phyloP scores from a whole-genome alignment of 2,329 filamentous ascomycete species.

The Botryotinia convoluta region DNA sequence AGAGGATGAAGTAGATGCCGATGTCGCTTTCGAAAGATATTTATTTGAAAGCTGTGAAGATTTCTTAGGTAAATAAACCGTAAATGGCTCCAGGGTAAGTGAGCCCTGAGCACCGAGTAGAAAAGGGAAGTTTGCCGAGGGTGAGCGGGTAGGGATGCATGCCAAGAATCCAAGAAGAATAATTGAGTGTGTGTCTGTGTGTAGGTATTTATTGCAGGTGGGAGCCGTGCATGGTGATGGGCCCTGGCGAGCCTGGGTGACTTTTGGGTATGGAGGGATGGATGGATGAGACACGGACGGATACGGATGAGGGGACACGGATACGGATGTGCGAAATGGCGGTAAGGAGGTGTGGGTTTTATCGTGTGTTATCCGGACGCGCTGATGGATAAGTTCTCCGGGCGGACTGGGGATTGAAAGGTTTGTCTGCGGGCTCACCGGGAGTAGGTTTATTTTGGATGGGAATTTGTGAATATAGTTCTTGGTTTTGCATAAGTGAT shows the following conservation, averaged over 20 bases:
- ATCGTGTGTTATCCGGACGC: neutral
- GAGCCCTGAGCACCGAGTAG: too few relatives aligned
- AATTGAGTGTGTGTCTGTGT: neutral
- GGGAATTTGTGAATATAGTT: neutral
- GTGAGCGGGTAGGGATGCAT: neutral
- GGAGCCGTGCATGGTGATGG: neutral
- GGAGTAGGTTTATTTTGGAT: neutral
- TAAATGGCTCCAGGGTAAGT: too few relatives aligned
- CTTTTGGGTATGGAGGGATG: neutral
- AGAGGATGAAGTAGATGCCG: too few relatives aligned
- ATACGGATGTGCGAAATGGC: neutral
- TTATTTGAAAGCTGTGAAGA: too few relatives aligned
- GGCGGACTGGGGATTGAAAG: too few relatives aligned
- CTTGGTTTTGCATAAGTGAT: neutral
- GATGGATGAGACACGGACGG: neutral
- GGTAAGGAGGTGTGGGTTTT: neutral
- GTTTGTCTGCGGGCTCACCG: neutral
- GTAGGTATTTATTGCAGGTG: neutral
- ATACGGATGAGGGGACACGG: neutral
- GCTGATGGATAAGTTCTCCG: neutral
- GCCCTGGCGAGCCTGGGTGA: neutral
- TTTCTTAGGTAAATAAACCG: too few relatives aligned
- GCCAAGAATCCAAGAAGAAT: neutral
- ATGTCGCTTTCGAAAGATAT: too few relatives aligned
- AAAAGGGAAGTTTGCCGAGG: neutral